phyloP scores from a whole-genome alignment of 805 yeast species.

The Teunomyces cretensis region DNA sequence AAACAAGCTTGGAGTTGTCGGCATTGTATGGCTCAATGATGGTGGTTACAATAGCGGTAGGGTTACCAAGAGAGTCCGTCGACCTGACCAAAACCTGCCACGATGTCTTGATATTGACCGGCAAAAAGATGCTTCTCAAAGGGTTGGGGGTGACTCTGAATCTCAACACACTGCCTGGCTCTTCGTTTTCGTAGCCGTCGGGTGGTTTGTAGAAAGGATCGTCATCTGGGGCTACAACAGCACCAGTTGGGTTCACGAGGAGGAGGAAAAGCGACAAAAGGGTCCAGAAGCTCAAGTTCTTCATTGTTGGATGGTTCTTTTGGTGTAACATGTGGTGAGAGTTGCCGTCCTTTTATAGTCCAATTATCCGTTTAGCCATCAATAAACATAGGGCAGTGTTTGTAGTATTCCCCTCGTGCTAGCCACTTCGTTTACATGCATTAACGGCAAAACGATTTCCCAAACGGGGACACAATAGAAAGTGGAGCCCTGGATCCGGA shows the following conservation, averaged over 20 bases:
- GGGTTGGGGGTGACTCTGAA: constrained; percentile 18
- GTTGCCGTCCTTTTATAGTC: too few relatives aligned
- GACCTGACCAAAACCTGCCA: constrained; percentile 25
- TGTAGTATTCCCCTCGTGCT: too few relatives aligned
- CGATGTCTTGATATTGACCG: constrained; percentile 16
- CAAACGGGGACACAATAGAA: too few relatives aligned
- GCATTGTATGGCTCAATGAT: constrained; percentile 22
- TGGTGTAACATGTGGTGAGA: too few relatives aligned
- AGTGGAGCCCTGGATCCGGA: too few relatives aligned
- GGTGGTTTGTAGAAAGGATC: constrained; percentile 28
- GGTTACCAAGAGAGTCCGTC: constrained; percentile 16
- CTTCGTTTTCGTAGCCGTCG: constrained; percentile 17
- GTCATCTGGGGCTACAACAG: neutral
- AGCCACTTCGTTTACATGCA: too few relatives aligned
- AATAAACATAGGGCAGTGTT: too few relatives aligned
- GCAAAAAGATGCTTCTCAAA: constrained; percentile 17
- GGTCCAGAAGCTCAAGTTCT: too few relatives aligned
- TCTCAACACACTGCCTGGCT: constrained; percentile 24
- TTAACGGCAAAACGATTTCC: too few relatives aligned
- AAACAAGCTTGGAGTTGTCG: constrained; percentile 19
- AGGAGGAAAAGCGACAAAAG: too few relatives aligned
- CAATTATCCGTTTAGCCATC: too few relatives aligned
- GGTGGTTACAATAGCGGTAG: constrained; percentile 22
- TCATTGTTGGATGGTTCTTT: too few relatives aligned
- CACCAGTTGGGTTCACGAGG: neutral